Evolutionary conservation across 805 yeast genomes (phyloP).

Genomic region (Candida sithepensis): DNA sequence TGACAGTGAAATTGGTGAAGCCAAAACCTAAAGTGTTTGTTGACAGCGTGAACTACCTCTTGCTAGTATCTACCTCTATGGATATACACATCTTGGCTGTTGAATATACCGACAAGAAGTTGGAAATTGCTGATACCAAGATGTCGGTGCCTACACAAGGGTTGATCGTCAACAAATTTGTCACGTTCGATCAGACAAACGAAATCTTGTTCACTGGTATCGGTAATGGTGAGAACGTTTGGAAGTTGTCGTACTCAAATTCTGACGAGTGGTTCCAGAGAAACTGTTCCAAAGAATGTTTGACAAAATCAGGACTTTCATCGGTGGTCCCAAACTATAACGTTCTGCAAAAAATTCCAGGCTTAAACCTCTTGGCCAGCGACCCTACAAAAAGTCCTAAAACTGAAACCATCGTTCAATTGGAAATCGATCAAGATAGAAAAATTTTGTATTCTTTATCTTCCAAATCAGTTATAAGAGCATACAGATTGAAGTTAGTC

Average conservation of each 20-base stretch:
- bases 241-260: slow-evolving; percentile 83
- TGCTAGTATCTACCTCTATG: slow-evolving; percentile 76
- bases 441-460: slow-evolving; percentile 78
- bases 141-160: slow-evolving; percentile 80
- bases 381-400: slow-evolving; percentile 20
- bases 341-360: slow-evolving; percentile 27
- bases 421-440: slow-evolving; percentile 75
- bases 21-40: slow-evolving; percentile 83
- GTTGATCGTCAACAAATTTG: slow-evolving; percentile 60
- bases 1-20: slow-evolving; percentile 70
- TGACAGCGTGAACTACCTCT: slow-evolving; percentile 65
- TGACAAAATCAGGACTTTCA: slow-evolving; percentile 63
- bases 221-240: slow-evolving; percentile 71
- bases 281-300: slow-evolving; percentile 77
- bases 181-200: slow-evolving; percentile 57
- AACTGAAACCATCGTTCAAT: slow-evolving; percentile 59
- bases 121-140: slow-evolving; percentile 78
- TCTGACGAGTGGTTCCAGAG: slow-evolving; percentile 84
- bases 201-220: slow-evolving; percentile 84
- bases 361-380: slow-evolving; percentile 23
- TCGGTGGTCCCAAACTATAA: slow-evolving; percentile 42
- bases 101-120: slow-evolving; percentile 44
- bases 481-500: slow-evolving; percentile 54
- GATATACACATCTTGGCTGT: slow-evolving; percentile 77
- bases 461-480: slow-evolving; percentile 74